Evolutionary conservation across 2,329 filamentous ascomycete species (phyloP).

Genomic region (Sporothrix euskadiensis): DNA sequence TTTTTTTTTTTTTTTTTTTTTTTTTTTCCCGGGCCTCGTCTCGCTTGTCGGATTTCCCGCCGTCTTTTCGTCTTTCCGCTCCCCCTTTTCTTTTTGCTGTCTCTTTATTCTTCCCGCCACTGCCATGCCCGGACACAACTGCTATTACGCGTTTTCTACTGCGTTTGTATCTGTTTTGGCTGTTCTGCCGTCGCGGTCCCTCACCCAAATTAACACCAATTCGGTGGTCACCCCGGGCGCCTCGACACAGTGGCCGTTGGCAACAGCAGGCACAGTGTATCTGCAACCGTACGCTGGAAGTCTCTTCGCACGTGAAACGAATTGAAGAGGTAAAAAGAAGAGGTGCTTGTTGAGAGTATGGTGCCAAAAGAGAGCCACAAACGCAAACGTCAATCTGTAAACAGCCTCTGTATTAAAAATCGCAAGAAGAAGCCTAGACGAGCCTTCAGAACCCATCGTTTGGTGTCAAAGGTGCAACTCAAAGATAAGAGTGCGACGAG

Average conservation of each 20-base stretch:
- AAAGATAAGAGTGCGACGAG: not conserved
- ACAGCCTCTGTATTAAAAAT: not conserved
- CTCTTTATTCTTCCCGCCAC: constrained; percentile 5
- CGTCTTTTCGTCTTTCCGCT: not conserved
- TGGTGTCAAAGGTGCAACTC: not conserved
- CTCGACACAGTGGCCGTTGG: constrained; percentile 17
- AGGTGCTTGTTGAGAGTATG: not conserved
- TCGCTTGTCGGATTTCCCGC: not conserved
- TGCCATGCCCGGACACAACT: not conserved
- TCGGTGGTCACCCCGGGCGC: not conserved
- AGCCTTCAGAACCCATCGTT: not conserved
- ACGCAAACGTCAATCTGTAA: not conserved
- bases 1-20: too few relatives aligned
- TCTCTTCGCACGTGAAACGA: not conserved
- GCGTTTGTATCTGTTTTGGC: constrained; percentile 6
- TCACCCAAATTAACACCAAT: constrained; percentile 11
- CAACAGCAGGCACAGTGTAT: not conserved
- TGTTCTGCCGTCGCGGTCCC: not conserved
- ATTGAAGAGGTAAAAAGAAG: not conserved
- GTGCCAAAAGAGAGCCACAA: not conserved
- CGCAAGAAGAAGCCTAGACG: not conserved
- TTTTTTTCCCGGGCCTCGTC: not conserved
- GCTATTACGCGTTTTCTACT: not conserved
- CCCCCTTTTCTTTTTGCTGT: not conserved
- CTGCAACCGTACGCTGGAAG: not conserved